Base-by-base conservation (phyloP, 2,329 filamentous ascomycete genomes). In the Alternaria incomplexa region DNA sequence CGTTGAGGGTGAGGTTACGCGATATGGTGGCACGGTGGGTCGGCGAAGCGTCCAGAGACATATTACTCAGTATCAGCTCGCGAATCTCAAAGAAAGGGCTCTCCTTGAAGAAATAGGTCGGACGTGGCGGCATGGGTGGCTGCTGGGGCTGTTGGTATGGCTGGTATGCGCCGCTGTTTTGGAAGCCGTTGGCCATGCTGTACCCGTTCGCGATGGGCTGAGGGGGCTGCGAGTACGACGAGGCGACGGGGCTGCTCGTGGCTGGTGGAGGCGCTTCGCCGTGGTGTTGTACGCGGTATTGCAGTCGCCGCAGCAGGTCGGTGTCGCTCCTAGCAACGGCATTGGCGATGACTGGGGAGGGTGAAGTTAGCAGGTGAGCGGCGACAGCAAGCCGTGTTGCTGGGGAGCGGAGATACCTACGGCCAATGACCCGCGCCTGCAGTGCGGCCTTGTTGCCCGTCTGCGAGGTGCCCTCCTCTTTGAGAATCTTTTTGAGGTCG, bases 21-120 rank as follows among this genome's bases (percentile, higher is more conserved):
- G 83, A 82, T 30, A 86, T 82, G 43, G 84, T 88, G 69, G 89
- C 85, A 68, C 87, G 82, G 50, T 88, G 88, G 63, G 83, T 83
- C 67, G 88, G 87, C 65, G 87, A 86, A 58, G 85, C 87, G 78
- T 95, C 92, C 67, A 93, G 92, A 58, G 88, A 86, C 45, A 88
- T 85, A 17, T 90, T 82, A 8, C 85, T 82, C 6, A 92, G 88
- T 6, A 97, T 80, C 26, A 88, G 85, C 58, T 88, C 84, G 48
- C 89, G 77, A 30, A 95, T 84, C 11, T 87, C 87, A 75, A 95
- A 97, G 79, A 97, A 99, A 0, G 96, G 95, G 73, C 93, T 97
- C 5, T 88, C 79, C 73, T 92, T 95, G 82, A 91, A 91, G 52
- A 80, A 81, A 51, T 87, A 78, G 50, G 78, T 62, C 7, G 69